Evolutionary conservation across 1,284 basidiomycete species (phyloP), one percentile per base, ranked within the genome.

Genomic region (Heterobasidion parviporum): DNA sequence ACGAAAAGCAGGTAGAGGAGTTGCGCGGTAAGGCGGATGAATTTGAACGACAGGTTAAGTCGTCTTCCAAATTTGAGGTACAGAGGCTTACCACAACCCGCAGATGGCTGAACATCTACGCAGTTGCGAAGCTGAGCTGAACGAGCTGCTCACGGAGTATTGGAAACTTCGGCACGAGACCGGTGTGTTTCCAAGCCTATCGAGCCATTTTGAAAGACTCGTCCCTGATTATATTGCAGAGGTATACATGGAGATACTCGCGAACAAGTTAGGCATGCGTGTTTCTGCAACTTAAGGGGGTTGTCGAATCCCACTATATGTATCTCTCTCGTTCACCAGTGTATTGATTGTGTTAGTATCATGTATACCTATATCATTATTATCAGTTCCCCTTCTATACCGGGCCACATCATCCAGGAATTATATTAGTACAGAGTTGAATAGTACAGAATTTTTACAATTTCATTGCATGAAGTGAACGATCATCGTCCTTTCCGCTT

Each of bases 181-280:
- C 60, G 88, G 91, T 89, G 66, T 61, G 73, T 68, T 14, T 8
- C 36, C 16, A n/a, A 5, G 44, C 18, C 8, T 26, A 46, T 26
- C 6, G 26, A 41, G 12, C 6, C 32, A 34, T 6, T 41, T 35
- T 38, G 12, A 33, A 6, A 36, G 7, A 15, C 8, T 38, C 18
- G 18, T 18, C 18, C 18, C 38, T 53, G n/a, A 56, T 5, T 26
- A 12, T 35, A 16, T 44, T 58, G 10, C 62, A 89, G 87, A 89
- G 66, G 78, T 89, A 1, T 90, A 89, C 62, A 89, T 89, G 86
- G 87, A 89, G 67, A 89, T 83, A 0, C 71, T 90, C 15, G 85
- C 87, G 3, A 86, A 87, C 67, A 79, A 80, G 59, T 66, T 81
- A 34, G 86, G 83, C 56, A 69, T 87, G 50, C 56, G 57, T 14